phyloP scores from a whole-genome alignment of 257 asterid species.

The Solanum virginianum region DNA sequence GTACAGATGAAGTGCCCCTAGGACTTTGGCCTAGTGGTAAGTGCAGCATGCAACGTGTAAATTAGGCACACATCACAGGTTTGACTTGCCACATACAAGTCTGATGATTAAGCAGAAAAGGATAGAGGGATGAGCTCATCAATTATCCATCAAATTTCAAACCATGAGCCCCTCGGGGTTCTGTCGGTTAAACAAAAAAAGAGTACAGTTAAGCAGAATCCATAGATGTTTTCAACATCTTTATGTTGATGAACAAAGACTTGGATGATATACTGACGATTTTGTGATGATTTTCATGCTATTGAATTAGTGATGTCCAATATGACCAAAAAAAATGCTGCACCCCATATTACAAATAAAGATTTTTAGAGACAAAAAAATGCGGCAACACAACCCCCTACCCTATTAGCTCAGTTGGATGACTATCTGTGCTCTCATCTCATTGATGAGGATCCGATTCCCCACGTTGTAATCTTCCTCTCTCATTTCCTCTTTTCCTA shows the following conservation, averaged over 20 bases:
- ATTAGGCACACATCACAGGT: neutral
- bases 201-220: neutral
- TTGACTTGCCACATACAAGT: neutral
- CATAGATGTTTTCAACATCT: neutral
- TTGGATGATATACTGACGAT: neutral
- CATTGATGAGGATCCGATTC: no score
- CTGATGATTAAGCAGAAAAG: neutral
- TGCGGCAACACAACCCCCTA: neutral
- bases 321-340: neutral
- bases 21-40: neutral
- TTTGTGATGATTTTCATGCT: neutral
- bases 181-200: neutral
- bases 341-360: neutral
- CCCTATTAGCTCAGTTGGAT: neutral
- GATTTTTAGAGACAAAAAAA: neutral
- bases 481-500: no score
- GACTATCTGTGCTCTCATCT: no score
- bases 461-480: no score
- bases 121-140: neutral
- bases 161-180: neutral
- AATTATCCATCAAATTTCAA: neutral
- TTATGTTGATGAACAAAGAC: neutral
- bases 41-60: neutral
- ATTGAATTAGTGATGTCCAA: neutral
- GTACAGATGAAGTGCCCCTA: neutral